These are phyloP conservation scores for Penicillium roqueforti DNA, from an alignment of 495 filamentous ascomycete genomes.

Conservation along the genomic window DNA sequence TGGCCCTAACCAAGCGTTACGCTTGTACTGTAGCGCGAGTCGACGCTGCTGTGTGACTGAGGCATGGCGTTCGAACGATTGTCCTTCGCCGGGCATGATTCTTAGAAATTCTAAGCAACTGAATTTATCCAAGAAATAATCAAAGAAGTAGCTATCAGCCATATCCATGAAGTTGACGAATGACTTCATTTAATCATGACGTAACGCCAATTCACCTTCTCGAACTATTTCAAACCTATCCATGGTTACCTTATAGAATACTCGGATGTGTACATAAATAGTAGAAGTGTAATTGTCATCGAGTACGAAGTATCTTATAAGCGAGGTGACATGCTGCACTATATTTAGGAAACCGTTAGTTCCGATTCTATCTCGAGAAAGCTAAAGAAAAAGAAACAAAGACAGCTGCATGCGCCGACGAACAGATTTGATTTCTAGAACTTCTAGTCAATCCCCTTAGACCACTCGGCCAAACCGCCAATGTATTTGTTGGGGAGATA, in stretches of 20 bases:
- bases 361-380: too few species aligned
- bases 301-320: background rate
- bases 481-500: too few species aligned
- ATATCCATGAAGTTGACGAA: background rate
- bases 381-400: too few species aligned
- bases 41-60: slow-evolving; percentile 35
- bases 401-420: too few species aligned
- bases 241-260: background rate
- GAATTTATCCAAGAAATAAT: background rate
- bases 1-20: slow-evolving; percentile 22
- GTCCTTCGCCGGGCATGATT: slow-evolving; percentile 11
- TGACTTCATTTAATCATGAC: slow-evolving; percentile 9
- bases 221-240: background rate
- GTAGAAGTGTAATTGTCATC: background rate
- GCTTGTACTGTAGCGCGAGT: slow-evolving; percentile 21
- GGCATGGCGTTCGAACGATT: slow-evolving; percentile 27
- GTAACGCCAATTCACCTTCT: background rate
- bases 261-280: background rate
- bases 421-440: too few species aligned
- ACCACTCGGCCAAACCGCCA: slow-evolving; percentile 25
- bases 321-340: background rate
- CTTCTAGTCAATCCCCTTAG: slow-evolving; percentile 26
- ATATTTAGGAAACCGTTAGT: too few species aligned
- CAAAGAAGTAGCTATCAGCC: background rate
- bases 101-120: background rate